Percentiles rank a stretch among this genome's conserved stretches.
These are phyloP conservation scores for Aureobasidium lini DNA, from an alignment of 2,329 filamentous ascomycete species.

Conservation along the genomic window DNA sequence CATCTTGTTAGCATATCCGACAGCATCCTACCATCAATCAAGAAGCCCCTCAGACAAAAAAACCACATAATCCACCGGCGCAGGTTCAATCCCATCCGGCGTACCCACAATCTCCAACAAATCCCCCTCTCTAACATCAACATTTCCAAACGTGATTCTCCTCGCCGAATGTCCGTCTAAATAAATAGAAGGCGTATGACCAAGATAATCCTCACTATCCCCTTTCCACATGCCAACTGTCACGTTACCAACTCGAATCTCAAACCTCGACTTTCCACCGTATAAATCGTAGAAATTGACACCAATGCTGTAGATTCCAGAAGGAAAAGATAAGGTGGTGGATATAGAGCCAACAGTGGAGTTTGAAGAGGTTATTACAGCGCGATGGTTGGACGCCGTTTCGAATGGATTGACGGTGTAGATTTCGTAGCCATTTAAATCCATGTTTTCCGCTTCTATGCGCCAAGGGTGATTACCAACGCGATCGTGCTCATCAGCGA, in stretches of 20 bases:
- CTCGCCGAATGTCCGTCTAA: slow-evolving; percentile 60
- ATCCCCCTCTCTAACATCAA: slow-evolving; percentile 46
- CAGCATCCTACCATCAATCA: slow-evolving; percentile 34
- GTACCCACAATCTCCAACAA: slow-evolving; percentile 48
- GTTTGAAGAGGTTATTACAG: slow-evolving; percentile 51
- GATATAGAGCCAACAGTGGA: slow-evolving; percentile 33
- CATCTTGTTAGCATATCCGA: too few relatives aligned
- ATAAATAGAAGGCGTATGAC: slow-evolving; percentile 50
- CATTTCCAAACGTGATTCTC: slow-evolving; percentile 49
- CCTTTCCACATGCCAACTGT: slow-evolving; percentile 48
- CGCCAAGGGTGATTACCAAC: slow-evolving; percentile 57
- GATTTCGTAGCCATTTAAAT: slow-evolving; percentile 49
- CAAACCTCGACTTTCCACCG: slow-evolving; percentile 50
- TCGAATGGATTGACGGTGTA: slow-evolving; percentile 52
- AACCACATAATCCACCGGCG: slow-evolving; percentile 60
- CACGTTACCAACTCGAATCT: slow-evolving; percentile 46
- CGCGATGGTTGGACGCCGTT: slow-evolving; percentile 48
- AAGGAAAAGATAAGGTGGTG: slow-evolving; percentile 40
- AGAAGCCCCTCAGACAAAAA: slow-evolving; percentile 52
- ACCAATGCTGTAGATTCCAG: slow-evolving; percentile 54
- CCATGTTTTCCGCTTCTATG: slow-evolving; percentile 63
- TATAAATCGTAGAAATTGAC: slow-evolving; percentile 61
- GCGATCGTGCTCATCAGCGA: slow-evolving; percentile 49
- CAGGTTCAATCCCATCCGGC: slow-evolving; percentile 54
- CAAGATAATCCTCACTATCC: slow-evolving; percentile 53